Base-by-base conservation (phyloP, 208 protist species). In the Leishmania amazonensis region DNA sequence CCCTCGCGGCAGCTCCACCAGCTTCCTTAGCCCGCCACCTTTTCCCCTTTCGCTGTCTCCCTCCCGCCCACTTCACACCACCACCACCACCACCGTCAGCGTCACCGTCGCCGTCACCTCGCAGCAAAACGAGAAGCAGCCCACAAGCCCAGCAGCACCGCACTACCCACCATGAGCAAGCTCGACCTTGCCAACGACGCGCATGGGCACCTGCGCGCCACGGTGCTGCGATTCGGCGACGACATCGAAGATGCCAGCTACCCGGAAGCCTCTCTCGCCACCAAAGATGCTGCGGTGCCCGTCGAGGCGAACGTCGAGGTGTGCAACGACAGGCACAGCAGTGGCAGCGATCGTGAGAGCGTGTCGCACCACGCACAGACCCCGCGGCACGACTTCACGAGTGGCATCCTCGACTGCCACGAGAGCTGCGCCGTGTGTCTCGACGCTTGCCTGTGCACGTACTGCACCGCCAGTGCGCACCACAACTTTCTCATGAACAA, bases 381-480 rank as follows among this genome's bases (percentile, higher is more conserved):
- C 40, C 71, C n/a, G 71, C 73, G 9, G 19, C 58, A 17, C 19
- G 58, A 78, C 79, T 83, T 83, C 73, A 72, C 47, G 28, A 82
- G 58, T 8, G 78, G 83, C 42, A 49, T 90, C 76, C 84, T 71
- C 58, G 65, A 85, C 42, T 81, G 65, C 70, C 28, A n/a, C 8
- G 45, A 67, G 62, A 84, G 85, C 77, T 53, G 68, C 51, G 31
- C 49, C 15, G 58, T 73, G 49, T 81, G 40, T 68, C 11, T 72
- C 28, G 87, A 90, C 28, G 76, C 78, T 21, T 78, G 8, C 17
- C 64, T 75, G 67, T 88, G 87, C 71, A 42, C 71, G 31, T 86
- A 85, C 81, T 90, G 84, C 81, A 42, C 78, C 3, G 74, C 64
- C 64, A 79, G 76, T 40, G 75, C 68, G 9, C 83, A 86, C 47